These are phyloP conservation scores for Penicillium sp. DNA, from an alignment of 2,329 filamentous ascomycete species.

Conservation along the genomic window DNA sequence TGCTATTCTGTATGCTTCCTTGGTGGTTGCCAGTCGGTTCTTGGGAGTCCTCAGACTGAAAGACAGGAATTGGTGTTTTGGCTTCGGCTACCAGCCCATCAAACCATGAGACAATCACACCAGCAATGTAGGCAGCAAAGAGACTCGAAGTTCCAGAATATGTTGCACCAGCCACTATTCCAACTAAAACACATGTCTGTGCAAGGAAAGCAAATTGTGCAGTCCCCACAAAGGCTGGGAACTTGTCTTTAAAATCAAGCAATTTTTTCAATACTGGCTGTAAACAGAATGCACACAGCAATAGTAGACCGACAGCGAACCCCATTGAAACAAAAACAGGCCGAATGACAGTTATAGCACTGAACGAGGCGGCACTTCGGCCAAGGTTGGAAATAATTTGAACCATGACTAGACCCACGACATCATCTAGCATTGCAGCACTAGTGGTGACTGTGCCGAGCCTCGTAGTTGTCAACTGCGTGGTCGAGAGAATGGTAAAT, in stretches of 20 bases:
- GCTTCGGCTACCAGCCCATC: conserved; percentile 29
- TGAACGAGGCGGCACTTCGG: conserved; percentile 30
- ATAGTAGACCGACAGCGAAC: conserved; percentile 26
- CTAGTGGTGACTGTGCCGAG: conserved; percentile 60
- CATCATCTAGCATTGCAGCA: conserved; percentile 20
- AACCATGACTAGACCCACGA: conserved; percentile 67
- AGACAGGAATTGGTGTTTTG: neutral
- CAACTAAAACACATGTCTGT: conserved; percentile 47
- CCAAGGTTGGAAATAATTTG: conserved; percentile 69
- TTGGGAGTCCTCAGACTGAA: neutral
- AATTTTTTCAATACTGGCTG: conserved; percentile 9
- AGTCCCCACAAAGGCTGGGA: conserved; percentile 9
- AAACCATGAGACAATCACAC: conserved; percentile 51
- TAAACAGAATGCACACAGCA: conserved; percentile 25
- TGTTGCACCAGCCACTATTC: conserved; percentile 47
- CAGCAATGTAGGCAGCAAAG: conserved; percentile 59
- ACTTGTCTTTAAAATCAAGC: neutral
- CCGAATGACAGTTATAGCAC: conserved; percentile 44
- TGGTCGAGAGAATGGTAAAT: conserved; percentile 62
- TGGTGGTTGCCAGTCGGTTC: neutral
- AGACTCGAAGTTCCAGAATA: conserved; percentile 57
- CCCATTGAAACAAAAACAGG: conserved; percentile 51
- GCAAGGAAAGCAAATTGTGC: conserved; percentile 35
- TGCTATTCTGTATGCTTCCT: neutral
- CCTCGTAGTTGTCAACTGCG: conserved; percentile 52